Percentiles rank a stretch among this genome's conserved stretches.
Conservation (phyloP, 116 monocot species). For the Iris pallida region DNA sequence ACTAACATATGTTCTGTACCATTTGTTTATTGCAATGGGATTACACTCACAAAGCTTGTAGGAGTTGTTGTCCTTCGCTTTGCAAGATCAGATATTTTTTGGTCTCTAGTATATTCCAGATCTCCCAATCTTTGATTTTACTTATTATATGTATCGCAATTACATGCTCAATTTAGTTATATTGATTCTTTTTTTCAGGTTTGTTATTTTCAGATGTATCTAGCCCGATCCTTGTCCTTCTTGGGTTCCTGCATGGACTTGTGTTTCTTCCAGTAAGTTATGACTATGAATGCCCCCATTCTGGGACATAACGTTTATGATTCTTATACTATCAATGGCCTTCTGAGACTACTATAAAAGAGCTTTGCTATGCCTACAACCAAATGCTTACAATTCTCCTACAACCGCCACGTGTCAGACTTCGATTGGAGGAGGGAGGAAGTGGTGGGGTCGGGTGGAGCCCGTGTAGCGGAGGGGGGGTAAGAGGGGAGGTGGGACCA, state of each 20-base stretch:
- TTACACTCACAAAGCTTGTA: slow-evolving; percentile 92
- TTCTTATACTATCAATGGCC: no score
- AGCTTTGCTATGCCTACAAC: no score
- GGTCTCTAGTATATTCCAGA: slow-evolving; percentile 36
- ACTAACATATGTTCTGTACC: background rate
- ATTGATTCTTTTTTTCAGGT: slow-evolving; percentile 43
- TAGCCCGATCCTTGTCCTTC: slow-evolving; percentile 82
- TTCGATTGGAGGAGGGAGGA: no score
- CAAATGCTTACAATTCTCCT: no score
- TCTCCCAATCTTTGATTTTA: background rate
- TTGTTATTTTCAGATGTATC: slow-evolving; percentile 93
- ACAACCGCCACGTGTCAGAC: no score
- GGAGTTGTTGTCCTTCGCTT: slow-evolving; percentile 86
- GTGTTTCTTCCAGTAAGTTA: slow-evolving; percentile 85
- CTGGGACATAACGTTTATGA: no score
- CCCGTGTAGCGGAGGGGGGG: no score
- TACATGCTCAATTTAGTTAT: background rate
- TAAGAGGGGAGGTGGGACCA: no score
- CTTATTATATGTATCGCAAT: background rate
- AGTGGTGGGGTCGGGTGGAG: no score
- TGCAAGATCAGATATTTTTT: slow-evolving; percentile 86
- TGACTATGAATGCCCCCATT: background rate
- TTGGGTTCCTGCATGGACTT: slow-evolving; percentile 93
- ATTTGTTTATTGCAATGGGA: slow-evolving; percentile 55
- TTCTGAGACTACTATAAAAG: no score